phyloP scores from a whole-genome alignment of 768 basidiomycete species.

The Cystofilobasidium capitatum region DNA sequence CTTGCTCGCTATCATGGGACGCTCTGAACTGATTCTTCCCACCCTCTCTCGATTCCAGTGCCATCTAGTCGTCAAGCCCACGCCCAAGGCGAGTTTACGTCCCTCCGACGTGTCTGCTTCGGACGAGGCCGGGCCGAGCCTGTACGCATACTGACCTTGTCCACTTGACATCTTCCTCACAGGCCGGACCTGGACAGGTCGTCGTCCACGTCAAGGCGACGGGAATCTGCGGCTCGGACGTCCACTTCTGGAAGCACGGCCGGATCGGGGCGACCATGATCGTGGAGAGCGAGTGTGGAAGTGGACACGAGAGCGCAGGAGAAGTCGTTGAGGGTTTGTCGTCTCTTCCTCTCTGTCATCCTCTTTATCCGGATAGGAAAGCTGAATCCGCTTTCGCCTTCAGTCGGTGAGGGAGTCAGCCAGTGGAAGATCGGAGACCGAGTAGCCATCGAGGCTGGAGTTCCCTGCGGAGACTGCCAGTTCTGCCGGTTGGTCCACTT shows the following conservation, averaged over 20 bases:
- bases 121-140: too few relatives aligned
- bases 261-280: slow-evolving; percentile 8
- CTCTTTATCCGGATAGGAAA: not conserved
- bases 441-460: slow-evolving; percentile 35
- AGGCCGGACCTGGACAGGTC: slow-evolving; percentile 30
- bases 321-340: slow-evolving; percentile 14
- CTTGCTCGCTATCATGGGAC: too few relatives aligned
- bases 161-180: too few relatives aligned
- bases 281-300: slow-evolving; percentile 20
- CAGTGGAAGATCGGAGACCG: slow-evolving; percentile 19
- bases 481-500: slow-evolving; percentile 33
- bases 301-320: slow-evolving; percentile 22
- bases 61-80: slow-evolving; percentile 39
- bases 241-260: slow-evolving; percentile 25
- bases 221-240: slow-evolving; percentile 37
- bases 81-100: slow-evolving; percentile 23
- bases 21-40: not conserved
- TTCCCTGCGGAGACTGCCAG: slow-evolving; percentile 39
- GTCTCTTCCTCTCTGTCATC: too few relatives aligned
- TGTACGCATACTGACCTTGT: not conserved
- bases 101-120: not conserved
- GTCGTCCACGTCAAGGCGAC: slow-evolving; percentile 41
- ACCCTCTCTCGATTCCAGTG: not conserved
- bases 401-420: slow-evolving; percentile 9
- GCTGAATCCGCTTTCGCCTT: not conserved